These are phyloP conservation scores for Candida tetrigidarum DNA, from an alignment of 1,139 yeast species.

Conservation along the genomic window DNA sequence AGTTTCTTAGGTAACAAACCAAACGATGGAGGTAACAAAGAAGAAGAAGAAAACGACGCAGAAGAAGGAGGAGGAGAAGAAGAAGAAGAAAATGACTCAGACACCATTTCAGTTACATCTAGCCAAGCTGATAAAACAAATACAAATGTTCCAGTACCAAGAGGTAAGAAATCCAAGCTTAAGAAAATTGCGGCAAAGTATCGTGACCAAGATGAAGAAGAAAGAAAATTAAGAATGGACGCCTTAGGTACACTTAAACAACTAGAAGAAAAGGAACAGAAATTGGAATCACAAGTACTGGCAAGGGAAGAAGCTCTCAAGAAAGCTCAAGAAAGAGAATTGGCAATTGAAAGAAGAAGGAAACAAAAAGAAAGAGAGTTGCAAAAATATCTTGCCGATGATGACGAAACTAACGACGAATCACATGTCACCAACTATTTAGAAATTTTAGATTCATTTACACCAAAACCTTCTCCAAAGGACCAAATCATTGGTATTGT, in stretches of 20 bases:
- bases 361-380: constrained; percentile 57
- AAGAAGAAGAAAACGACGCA: constrained; percentile 5
- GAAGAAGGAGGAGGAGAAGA: constrained; percentile 8
- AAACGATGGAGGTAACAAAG: constrained; percentile 8
- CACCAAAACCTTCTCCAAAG: constrained; percentile 45
- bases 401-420: constrained; percentile 25
- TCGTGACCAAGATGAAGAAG: constrained; percentile 92
- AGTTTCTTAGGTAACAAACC: constrained; percentile 17
- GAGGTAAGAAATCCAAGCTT: constrained; percentile 85
- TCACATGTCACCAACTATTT: constrained; percentile 36
- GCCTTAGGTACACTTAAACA: constrained; percentile 84
- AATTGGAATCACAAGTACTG: constrained; percentile 28
- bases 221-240: constrained; percentile 71
- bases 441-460: constrained; percentile 43
- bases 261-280: constrained; percentile 43
- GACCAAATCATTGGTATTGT: constrained; percentile 62
- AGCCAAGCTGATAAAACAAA: constrained; percentile 14
- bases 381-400: constrained; percentile 46
- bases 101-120: constrained; percentile 16
- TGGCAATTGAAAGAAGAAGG: constrained; percentile 40
- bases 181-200: constrained; percentile 85
- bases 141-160: constrained; percentile 44
- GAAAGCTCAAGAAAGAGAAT: constrained; percentile 22
- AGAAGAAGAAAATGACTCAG: not conserved
- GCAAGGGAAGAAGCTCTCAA: constrained; percentile 34